Base-by-base conservation (phyloP, 768 basidiomycete species). In the Mycena filopes region DNA sequence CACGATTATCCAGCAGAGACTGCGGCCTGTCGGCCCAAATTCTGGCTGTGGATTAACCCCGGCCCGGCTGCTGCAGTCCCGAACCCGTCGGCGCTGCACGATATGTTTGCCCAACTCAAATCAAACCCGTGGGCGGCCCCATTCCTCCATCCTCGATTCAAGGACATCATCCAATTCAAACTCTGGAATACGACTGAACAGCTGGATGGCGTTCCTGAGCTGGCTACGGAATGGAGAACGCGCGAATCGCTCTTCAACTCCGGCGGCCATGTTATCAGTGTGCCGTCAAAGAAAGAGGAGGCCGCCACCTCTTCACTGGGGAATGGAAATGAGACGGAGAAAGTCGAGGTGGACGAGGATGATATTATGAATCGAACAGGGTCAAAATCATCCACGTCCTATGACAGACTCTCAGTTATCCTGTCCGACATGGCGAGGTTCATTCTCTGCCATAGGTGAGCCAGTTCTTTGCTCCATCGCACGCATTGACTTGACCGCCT, bases 181-280 rank as follows among this genome's bases (percentile, higher is more conserved):
- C 83, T 98, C 69, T 99, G 97, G 97, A 99, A 99, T 75, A 98
- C 97, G 33, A 98, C 96, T 1, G 96, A 97, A 71, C 96, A 98
- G 72, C 82, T 99, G 50, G 97, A 99, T 71, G 92, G 92, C 38
- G 83, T 97, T 3, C 90, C 93, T 0, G 97, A 99, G 76, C 81
- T 99, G 46, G 89, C 89, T 71, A 87, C 94, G 53, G 94, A 96
- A 74, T 99, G 97, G 97, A 83, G 97, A 57, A 82, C 83, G 21
- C 85, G 92, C 72, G 86, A 87, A 55, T 89, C 89, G 41, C 80
- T 98, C 10, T 98, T 98, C 84, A 96, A 96, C 75, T 94, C 93
- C 3, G 92, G 89, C 7, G 95, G 94, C 25, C 85, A 88, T 68
- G 86, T 92, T 41, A 88, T 92, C 69, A 87, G 87, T 25, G 86